phyloP scores from a whole-genome alignment of 306 rosid species.

The Pterocarpus santalinus region DNA sequence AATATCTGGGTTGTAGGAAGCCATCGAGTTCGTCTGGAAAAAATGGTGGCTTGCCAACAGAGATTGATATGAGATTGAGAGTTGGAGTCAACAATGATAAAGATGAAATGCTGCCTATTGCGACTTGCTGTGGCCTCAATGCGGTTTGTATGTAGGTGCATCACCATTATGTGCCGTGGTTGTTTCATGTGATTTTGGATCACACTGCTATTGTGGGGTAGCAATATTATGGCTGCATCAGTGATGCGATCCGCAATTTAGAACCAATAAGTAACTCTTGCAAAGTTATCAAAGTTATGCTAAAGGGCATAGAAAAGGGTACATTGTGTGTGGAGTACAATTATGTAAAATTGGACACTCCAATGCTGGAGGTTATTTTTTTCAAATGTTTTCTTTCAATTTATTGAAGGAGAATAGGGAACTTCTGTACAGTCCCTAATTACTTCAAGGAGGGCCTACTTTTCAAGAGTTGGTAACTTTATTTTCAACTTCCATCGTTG shows the following conservation, averaged over 20 bases:
- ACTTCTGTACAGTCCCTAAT: background rate
- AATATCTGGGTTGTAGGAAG: no score
- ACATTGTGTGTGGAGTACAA: conserved; percentile 18
- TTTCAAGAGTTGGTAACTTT: conserved; percentile 34
- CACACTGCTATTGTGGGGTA: background rate
- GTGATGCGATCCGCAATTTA: background rate
- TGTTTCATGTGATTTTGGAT: background rate
- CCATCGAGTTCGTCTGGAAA: no score
- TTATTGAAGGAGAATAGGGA: conserved; percentile 13
- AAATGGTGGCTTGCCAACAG: no score
- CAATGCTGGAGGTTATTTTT: conserved; percentile 22
- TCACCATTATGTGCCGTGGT: background rate
- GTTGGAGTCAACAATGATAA: no score
- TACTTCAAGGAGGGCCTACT: background rate
- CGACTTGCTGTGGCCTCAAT: no score
- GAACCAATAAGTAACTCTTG: background rate
- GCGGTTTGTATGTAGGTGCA: background rate
- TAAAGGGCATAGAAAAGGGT: conserved; percentile 8
- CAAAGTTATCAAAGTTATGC: background rate
- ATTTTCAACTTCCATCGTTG: conserved; percentile 3
- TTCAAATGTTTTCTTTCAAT: conserved; percentile 27
- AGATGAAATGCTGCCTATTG: no score
- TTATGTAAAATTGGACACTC: conserved; percentile 31
- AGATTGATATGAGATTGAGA: no score
- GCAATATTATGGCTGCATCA: background rate